phyloP scores from a whole-genome alignment of 192 early-diverging fungal species.

The Backusella luteola region DNA sequence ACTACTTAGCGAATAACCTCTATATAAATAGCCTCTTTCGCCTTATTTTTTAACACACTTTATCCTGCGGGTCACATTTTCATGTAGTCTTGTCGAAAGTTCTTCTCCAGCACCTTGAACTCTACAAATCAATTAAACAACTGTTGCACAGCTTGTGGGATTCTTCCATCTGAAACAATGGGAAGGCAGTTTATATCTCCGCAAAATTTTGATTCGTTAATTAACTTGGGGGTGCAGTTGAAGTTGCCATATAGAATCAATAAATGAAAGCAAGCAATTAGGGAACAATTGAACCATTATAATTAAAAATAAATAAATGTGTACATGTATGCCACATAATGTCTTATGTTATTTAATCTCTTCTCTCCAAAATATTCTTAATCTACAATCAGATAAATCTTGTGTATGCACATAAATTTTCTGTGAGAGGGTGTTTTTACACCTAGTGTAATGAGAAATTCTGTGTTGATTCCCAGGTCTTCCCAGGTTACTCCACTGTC shows the following conservation, averaged over 20 bases:
- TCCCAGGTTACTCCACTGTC: neutral
- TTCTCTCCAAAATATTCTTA: neutral
- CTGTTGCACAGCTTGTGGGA: neutral
- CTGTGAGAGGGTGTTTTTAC: neutral
- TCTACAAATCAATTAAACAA: neutral
- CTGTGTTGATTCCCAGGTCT: neutral
- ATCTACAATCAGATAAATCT: neutral
- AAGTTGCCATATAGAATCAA: neutral
- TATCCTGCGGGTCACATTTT: neutral
- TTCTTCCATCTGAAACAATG: neutral
- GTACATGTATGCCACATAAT: neutral
- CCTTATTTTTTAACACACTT: no score
- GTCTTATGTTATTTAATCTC: neutral
- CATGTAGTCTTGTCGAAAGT: neutral
- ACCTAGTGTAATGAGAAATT: neutral
- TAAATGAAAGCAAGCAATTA: neutral
- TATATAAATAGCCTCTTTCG: no score
- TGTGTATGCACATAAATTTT: neutral
- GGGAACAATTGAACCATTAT: neutral
- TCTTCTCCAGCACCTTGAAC: neutral
- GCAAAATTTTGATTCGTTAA: neutral
- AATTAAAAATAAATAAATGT: neutral
- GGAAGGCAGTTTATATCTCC: neutral
- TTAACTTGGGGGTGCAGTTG: neutral
- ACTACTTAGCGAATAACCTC: no score